Evolutionary conservation across 2,329 filamentous ascomycete genomes (phyloP).

Genomic region (Pseudocercospora fijiensis): DNA sequence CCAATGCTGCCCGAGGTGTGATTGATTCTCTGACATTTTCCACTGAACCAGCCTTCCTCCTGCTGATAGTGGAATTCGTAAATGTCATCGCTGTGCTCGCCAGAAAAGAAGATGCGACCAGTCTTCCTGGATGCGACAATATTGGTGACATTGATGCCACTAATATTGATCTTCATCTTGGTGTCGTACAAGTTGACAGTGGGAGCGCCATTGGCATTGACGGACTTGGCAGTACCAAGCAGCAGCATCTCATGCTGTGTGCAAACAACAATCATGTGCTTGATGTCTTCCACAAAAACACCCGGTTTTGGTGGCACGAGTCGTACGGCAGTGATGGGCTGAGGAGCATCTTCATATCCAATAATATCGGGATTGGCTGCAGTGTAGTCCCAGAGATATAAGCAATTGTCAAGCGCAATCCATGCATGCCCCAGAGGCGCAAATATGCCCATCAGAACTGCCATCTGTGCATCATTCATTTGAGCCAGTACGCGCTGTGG

Average conservation of each 20-base stretch:
- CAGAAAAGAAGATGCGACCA: slow-evolving; percentile 91
- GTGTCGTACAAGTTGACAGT: slow-evolving; percentile 82
- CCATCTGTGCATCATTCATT: slow-evolving; percentile 81
- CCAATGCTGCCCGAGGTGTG: slow-evolving; percentile 58
- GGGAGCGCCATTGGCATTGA: slow-evolving; percentile 65
- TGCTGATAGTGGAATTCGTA: slow-evolving; percentile 96
- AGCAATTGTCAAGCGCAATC: slow-evolving; percentile 90
- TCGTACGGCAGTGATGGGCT: slow-evolving; percentile 88
- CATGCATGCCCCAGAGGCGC: slow-evolving; percentile 93
- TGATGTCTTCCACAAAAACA: slow-evolving; percentile 84
- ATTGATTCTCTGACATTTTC: slow-evolving; percentile 66
- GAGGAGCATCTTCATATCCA: slow-evolving; percentile 83
- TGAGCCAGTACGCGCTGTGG: slow-evolving; percentile 91
- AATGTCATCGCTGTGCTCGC: slow-evolving; percentile 76
- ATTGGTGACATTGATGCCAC: slow-evolving; percentile 67
- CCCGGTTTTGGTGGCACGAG: slow-evolving; percentile 79
- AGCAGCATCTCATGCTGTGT: slow-evolving; percentile 82
- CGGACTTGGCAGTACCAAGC: slow-evolving; percentile 73
- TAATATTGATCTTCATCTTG: slow-evolving; percentile 74
- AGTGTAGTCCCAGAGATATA: slow-evolving; percentile 98
- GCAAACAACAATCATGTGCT: slow-evolving; percentile 82
- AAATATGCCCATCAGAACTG: slow-evolving; percentile 93
- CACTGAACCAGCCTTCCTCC: slow-evolving; percentile 94
- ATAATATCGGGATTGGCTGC: slow-evolving; percentile 86
- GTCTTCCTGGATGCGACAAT: slow-evolving; percentile 75